Evolutionary conservation across 1,139 yeast species (phyloP), one percentile per base, ranked within the genome.

Genomic region (Meyerozyma elateridarum): DNA sequence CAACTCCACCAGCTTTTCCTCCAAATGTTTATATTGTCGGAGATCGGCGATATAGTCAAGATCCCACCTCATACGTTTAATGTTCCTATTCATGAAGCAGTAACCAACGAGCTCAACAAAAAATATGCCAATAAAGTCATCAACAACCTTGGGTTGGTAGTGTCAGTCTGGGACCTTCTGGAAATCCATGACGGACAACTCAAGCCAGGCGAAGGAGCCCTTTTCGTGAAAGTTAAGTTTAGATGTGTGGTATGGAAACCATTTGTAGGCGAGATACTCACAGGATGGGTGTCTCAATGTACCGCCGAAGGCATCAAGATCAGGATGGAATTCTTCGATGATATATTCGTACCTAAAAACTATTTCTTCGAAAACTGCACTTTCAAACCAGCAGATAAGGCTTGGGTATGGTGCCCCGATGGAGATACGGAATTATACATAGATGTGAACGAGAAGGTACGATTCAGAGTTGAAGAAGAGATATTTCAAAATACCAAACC

Each of bases 161-260:
- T 93, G 17, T 72, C 93, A 4, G 70, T 89, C 17, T 91, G 91
- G 79, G 98, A 93, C 52, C 55, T 93, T 4, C 61, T 80, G 36
- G 74, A 74, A 19, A 79, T 84, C 27, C 85, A 85, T 35, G 97
- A 91, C 48, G 98, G 97, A 2, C 67, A 85, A 39, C 68, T 91
- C 41, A 82, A 80, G 47, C 95, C 96, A 2, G 97, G 98, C n/a
- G 97, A 91, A 56, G 98, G 98, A 5, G 88, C 91, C 1, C 73
- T 91, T 2, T 89, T 71, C 47, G 79, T 88, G 28, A 84, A 80
- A 40, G 85, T 83, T 12, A 71, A 65, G 35, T 85, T 88, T 51
- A 61, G 96, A 33, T 67, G 84, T 31, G 66, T 89, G 13, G 82
- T 91, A 2, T 91, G 94, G 70, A 82, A 91, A 45, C 98, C 98